phyloP scores from a whole-genome alignment of 805 yeast genomes.

The Ogataea methanolica region DNA sequence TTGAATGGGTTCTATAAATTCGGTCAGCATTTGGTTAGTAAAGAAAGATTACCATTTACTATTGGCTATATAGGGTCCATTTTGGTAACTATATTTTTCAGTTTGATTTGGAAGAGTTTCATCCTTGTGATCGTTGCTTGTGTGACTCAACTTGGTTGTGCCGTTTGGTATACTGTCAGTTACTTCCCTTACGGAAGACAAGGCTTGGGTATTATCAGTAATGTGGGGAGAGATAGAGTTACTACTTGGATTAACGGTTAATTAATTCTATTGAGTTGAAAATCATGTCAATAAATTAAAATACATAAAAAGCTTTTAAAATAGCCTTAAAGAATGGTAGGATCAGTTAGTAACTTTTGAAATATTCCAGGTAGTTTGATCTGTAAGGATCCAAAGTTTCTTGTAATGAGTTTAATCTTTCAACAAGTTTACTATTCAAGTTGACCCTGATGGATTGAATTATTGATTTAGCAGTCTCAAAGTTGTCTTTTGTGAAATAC shows the following conservation, averaged over 20 bases:
- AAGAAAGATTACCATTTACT: conserved; percentile 72
- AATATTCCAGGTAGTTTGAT: conserved; percentile 13
- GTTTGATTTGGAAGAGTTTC: conserved; percentile 60
- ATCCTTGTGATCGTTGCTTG: conserved; percentile 68
- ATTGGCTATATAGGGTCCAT: conserved; percentile 71
- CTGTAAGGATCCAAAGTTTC: conserved; percentile 16
- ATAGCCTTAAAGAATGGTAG: too few species aligned
- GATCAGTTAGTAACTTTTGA: conserved; percentile 2
- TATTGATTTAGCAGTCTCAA: conserved; percentile 16
- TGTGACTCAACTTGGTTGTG: conserved; percentile 70
- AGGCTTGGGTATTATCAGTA: conserved; percentile 32
- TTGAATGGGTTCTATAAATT: conserved; percentile 82
- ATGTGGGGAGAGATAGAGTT: conserved; percentile 13
- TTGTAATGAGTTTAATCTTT: conserved; percentile 9
- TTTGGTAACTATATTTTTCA: conserved; percentile 64
- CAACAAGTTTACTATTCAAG: conserved; percentile 1
- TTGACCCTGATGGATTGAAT: conserved; percentile 7
- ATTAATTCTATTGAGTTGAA: background rate
- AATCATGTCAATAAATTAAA: background rate
- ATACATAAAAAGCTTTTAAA: background rate
- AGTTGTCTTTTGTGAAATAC: conserved; percentile 11
- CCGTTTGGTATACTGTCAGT: conserved; percentile 76
- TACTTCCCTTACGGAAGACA: conserved; percentile 81
- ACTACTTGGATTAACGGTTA: conserved; percentile 23
- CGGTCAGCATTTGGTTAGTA: conserved; percentile 58